These are phyloP conservation scores for Coemansia sp. DNA, from an alignment of 192 early-diverging fungal species.

Conservation along the genomic window DNA sequence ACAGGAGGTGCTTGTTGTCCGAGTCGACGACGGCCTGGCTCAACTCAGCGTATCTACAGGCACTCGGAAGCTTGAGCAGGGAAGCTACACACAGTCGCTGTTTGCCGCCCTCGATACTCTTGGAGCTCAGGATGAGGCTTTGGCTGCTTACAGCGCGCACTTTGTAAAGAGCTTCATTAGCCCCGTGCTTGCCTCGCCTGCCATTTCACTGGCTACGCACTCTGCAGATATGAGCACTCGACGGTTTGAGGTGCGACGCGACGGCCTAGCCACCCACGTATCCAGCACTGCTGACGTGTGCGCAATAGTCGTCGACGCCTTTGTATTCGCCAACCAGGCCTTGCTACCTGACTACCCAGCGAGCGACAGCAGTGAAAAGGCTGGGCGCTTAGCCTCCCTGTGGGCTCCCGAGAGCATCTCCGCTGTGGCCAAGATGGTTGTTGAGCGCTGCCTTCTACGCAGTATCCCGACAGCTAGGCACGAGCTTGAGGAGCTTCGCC, in stretches of 20 bases:
- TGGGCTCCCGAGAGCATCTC: not conserved
- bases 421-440: slow-evolving; percentile 13
- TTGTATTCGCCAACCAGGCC: slow-evolving; percentile 7
- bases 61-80: not conserved
- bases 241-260: not conserved
- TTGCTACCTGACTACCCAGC: not conserved
- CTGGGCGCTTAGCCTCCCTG: not conserved
- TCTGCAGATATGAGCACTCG: not conserved
- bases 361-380: not conserved
- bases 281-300: not conserved
- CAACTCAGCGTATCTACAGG: not conserved
- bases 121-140: not conserved
- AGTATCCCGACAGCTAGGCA: slow-evolving; percentile 18
- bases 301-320: not conserved
- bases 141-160: slow-evolving; percentile 4
- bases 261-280: not conserved
- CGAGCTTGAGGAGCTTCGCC: slow-evolving; percentile 8
- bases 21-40: not conserved
- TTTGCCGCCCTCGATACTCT: slow-evolving; percentile 25
- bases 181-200: slow-evolving; percentile 16
- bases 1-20: not conserved
- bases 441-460: slow-evolving; percentile 24
- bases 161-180: slow-evolving; percentile 16
- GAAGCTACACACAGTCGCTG: not conserved
- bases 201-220: not conserved